phyloP scores from a whole-genome alignment of 331 rosid genomes.

The Pyracantha coccinea region DNA sequence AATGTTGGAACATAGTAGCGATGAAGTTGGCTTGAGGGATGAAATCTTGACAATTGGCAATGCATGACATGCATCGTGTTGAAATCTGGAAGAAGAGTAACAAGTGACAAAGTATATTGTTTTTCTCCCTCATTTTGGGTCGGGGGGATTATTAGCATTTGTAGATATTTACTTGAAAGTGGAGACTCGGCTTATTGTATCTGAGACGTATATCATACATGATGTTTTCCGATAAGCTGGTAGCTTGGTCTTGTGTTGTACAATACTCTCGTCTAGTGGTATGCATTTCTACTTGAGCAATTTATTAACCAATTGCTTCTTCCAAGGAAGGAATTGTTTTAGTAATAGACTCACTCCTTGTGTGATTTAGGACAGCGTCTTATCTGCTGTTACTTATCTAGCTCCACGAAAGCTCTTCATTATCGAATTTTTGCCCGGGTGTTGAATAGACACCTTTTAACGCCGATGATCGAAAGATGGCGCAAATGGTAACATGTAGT shows the following conservation, averaged over 20 bases:
- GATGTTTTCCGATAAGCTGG: neutral
- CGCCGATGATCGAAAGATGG: neutral
- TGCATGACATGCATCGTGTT: conserved; percentile 1
- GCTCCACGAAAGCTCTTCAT: neutral
- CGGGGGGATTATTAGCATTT: neutral
- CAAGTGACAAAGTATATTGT: neutral
- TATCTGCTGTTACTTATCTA: neutral
- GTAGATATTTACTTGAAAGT: neutral
- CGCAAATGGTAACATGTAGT: neutral
- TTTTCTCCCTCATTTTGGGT: neutral
- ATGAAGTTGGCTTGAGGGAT: conserved; percentile 21
- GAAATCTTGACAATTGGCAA: conserved; percentile 32
- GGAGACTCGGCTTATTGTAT: neutral
- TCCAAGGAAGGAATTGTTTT: too few relatives aligned
- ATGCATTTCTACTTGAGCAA: neutral
- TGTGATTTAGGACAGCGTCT: neutral
- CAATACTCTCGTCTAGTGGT: neutral
- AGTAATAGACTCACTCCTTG: too few relatives aligned
- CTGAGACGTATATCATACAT: neutral
- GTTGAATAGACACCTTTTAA: neutral
- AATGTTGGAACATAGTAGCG: conserved; percentile 30
- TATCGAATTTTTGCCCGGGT: neutral
- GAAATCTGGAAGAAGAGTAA: neutral
- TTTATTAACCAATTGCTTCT: neutral
- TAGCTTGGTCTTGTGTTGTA: neutral